Conservation (phyloP, 331 rosid genomes). For the Quercus tomentella region DNA sequence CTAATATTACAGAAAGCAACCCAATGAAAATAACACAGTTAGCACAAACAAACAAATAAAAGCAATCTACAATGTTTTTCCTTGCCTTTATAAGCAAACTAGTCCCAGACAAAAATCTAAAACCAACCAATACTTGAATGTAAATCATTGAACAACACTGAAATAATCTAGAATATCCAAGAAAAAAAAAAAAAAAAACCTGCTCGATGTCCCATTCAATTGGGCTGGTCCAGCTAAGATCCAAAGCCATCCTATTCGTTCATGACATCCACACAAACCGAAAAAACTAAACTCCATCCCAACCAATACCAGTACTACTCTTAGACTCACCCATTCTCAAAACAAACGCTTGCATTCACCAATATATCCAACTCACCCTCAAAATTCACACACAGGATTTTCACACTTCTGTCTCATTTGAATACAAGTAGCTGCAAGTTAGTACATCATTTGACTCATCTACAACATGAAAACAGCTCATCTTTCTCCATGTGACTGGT, state of each 20-base stretch:
- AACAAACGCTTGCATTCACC: constrained; percentile 64
- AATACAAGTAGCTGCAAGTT: constrained; percentile 1
- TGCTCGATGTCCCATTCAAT: constrained; percentile 87
- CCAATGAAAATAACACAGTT: background rate
- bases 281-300: too few species aligned
- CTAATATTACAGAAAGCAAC: background rate
- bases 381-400: background rate
- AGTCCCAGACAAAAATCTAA: too few species aligned
- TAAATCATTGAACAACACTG: background rate
- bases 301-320: too few species aligned
- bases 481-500: constrained; percentile 51
- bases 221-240: constrained; percentile 83
- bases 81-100: too few species aligned
- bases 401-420: background rate
- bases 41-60: background rate
- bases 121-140: background rate
- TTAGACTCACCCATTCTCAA: constrained; percentile 30
- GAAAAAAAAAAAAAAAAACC: constrained; percentile 36
- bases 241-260: constrained; percentile 32
- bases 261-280: too few species aligned
- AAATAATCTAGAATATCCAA: background rate
- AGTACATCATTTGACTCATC: constrained; percentile 13
- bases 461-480: constrained; percentile 18
- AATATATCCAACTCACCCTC: constrained; percentile 15
- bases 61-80: too few species aligned